A percentile compares a stretch with the other conserved stretches of the same genome.
Evolutionary conservation across 179 eudicot species (phyloP).

Genomic region (Pouteria campechiana): DNA sequence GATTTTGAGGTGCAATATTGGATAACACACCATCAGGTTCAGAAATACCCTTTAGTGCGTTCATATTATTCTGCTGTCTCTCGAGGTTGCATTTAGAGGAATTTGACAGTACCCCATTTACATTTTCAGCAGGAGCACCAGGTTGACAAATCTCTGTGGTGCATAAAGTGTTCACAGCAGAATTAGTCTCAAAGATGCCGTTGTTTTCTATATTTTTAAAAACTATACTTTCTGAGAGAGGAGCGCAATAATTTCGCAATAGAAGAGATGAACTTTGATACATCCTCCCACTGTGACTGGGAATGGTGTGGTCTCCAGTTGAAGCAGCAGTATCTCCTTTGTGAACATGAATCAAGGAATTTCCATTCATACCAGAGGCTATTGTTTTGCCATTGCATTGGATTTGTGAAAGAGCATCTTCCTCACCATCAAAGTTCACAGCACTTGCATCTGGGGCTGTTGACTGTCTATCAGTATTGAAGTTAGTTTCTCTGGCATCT

Average conservation of each 20-base stretch:
- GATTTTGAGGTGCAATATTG: conserved; percentile 9
- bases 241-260: too few species aligned
- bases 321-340: conserved; percentile 8
- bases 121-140: conserved; percentile 1
- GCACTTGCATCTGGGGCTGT: conserved; percentile 11
- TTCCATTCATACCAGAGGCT: conserved; percentile 3
- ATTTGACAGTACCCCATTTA: conserved; percentile 5
- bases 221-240: conserved; percentile 44
- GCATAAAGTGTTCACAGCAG: conserved; percentile 7
- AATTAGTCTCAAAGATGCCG: conserved; percentile 15
- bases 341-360: conserved; percentile 6
- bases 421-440: conserved; percentile 4
- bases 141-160: conserved; percentile 19
- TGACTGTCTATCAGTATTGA: conserved; percentile 6
- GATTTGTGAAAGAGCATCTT: conserved; percentile 5
- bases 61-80: conserved; percentile 4
- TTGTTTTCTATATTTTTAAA: conserved; percentile 21
- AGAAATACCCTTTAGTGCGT: conserved; percentile 1
- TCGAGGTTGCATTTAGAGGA: conserved; percentile 9
- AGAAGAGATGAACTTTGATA: too few species aligned
- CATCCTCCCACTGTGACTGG: too few species aligned
- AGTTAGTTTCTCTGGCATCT: too few species aligned
- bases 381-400: conserved; percentile 2
- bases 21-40: conserved; percentile 11
- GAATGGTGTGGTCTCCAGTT: conserved; percentile 12